These are phyloP conservation scores for Fomes fomentarius DNA, from an alignment of 1,284 basidiomycete genomes.

Conservation along the genomic window DNA sequence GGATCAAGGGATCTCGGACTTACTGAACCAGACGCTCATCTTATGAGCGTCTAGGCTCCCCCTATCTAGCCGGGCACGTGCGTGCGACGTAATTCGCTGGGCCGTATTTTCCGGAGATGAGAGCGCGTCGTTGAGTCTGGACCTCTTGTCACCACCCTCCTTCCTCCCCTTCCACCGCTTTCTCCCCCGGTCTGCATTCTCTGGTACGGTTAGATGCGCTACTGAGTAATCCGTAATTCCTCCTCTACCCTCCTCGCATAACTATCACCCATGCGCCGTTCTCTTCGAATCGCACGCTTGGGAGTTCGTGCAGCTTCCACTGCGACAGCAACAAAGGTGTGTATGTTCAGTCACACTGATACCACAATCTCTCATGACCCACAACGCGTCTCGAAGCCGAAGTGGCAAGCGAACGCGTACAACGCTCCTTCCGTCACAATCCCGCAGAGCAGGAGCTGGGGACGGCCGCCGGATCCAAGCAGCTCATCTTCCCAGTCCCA, in stretches of 20 bases:
- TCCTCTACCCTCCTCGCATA: background rate
- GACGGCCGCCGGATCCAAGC: constrained; percentile 6
- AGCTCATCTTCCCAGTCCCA: background rate
- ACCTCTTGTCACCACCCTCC: background rate
- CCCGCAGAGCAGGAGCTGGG: constrained; percentile 13
- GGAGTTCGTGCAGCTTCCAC: constrained; percentile 20
- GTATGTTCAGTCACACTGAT: background rate
- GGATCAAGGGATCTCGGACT: too few relatives aligned
- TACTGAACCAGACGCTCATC: too few relatives aligned
- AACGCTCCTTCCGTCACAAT: background rate
- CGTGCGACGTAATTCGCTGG: background rate
- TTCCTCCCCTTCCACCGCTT: background rate
- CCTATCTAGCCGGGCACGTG: background rate
- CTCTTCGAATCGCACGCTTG: constrained; percentile 15
- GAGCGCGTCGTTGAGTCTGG: background rate
- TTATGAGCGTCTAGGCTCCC: too few relatives aligned
- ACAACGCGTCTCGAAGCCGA: too few relatives aligned
- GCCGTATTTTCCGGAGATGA: background rate
- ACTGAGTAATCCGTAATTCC: background rate
- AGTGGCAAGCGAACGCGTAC: constrained; percentile 5
- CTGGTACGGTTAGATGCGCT: constrained; percentile 10
- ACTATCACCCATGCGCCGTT: constrained; percentile 13
- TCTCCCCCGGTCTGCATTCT: background rate
- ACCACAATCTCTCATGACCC: too few relatives aligned
- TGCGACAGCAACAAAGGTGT: constrained; percentile 16